Base-by-base conservation (phyloP, 2,329 filamentous ascomycete genomes). In the Alternaria infectoria region DNA sequence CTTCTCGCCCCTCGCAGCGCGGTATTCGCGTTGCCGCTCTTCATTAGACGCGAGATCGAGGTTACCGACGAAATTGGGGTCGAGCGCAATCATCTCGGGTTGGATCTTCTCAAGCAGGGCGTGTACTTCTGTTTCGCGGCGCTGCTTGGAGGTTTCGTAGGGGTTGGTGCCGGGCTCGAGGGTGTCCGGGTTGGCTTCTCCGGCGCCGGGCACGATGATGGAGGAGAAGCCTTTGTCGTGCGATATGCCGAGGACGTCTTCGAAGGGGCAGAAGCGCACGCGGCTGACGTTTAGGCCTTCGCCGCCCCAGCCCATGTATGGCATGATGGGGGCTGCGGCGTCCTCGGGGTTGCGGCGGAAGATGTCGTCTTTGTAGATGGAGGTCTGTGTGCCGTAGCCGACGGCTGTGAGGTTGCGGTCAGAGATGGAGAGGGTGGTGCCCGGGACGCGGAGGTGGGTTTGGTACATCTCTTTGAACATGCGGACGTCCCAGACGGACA, bases 401-500 rank as follows among this genome's bases (percentile, higher is more conserved):
- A 98, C 91, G 3, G 95, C 94, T 0, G 93, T 93, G 55, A 98
- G 84, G 21, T 92, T 92, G 11, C 90, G 90, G 78, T 99, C 96
- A 57, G 93, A 97, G 76, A 99, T 96, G 21, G 93, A 86, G 23
- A 98, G 86, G 0, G 92, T 92, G 2, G 92, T 90, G 6, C 92
- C 94, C 0, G 96, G 96, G 61, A 92, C 89, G 43, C 90, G 88
- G 36, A 93, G 92, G 67, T 90, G 93, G 82, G 49, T 52, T 25
- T 98, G 93, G 82, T 96, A 92, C 25, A 99, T 91, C 76, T 97
- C 93, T 72, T 91, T 93, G 84, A 96, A 96, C 87, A 93, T 97
- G 46, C 95, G 89, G 66, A 98, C 90, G 77, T 98, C 95, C 93
- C 95, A 97, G 12, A 97, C 90, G n/a, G 91, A 89, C 91, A 97